phyloP scores from a whole-genome alignment of 305 asterid genomes.

The Fraxinus sp. region DNA sequence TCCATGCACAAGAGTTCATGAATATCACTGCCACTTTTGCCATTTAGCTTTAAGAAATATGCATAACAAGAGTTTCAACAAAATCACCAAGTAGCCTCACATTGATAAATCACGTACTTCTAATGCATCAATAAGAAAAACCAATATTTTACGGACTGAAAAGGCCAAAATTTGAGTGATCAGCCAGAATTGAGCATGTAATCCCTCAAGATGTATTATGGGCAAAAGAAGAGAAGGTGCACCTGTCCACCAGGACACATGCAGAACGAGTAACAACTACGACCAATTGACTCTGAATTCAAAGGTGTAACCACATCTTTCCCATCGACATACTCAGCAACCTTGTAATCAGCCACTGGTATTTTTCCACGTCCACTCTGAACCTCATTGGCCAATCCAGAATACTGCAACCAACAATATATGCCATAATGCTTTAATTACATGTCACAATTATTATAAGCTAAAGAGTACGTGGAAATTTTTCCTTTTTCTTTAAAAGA shows the following conservation, averaged over 20 bases:
- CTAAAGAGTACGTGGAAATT: background rate
- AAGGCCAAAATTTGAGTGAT: background rate
- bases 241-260: conserved; percentile 99
- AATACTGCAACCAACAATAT: conserved; percentile 52
- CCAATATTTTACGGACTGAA: background rate
- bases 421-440: conserved; percentile 6
- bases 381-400: conserved; percentile 80
- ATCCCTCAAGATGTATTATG: background rate
- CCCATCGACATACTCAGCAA: conserved; percentile 58
- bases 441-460: background rate
- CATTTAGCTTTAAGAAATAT: background rate
- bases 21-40: background rate
- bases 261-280: conserved; percentile 95
- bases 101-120: background rate
- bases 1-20: background rate
- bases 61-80: background rate
- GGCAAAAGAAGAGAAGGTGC: conserved; percentile 2
- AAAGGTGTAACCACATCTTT: conserved; percentile 30
- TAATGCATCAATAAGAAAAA: background rate
- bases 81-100: background rate
- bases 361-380: conserved; percentile 82
- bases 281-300: conserved; percentile 39
- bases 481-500: background rate
- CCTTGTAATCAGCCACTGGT: conserved; percentile 97
- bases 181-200: background rate